Conservation (phyloP, 2,329 filamentous ascomycete genomes). For the Colletotrichum sp. region DNA sequence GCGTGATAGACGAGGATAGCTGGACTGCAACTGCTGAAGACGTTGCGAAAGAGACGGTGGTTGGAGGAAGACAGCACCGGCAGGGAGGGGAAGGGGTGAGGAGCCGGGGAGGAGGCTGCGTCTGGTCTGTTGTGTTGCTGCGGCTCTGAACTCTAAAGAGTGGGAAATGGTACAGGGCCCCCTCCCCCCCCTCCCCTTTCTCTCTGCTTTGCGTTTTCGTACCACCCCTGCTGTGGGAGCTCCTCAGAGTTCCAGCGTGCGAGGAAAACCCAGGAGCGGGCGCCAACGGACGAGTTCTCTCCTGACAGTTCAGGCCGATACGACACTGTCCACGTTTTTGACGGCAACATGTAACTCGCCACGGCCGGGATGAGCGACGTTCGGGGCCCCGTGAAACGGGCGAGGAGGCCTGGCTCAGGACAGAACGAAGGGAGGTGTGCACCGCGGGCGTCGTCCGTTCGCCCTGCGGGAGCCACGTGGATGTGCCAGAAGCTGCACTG, state of each 20-base stretch:
- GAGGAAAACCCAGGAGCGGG: not conserved
- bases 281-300: not conserved
- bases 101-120: not conserved
- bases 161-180: not conserved
- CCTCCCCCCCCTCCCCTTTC: not conserved
- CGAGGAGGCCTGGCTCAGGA: not conserved
- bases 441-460: constrained; percentile 1
- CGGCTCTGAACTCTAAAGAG: constrained; percentile 18
- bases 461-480: constrained; percentile 4
- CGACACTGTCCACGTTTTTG: constrained; percentile 16
- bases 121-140: not conserved
- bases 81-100: not conserved
- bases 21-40: not conserved
- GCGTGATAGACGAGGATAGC: not conserved
- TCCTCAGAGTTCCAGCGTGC: not conserved
- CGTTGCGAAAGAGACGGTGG: not conserved
- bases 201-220: not conserved
- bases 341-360: constrained; percentile 8
- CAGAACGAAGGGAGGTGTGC: not conserved
- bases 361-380: not conserved
- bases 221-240: not conserved
- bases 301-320: not conserved
- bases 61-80: not conserved
- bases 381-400: constrained; percentile 1
- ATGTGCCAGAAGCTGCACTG: constrained; percentile 10